Conservation (phyloP, 148 eudicot genomes). For the Tetragonia tetragonoides region DNA sequence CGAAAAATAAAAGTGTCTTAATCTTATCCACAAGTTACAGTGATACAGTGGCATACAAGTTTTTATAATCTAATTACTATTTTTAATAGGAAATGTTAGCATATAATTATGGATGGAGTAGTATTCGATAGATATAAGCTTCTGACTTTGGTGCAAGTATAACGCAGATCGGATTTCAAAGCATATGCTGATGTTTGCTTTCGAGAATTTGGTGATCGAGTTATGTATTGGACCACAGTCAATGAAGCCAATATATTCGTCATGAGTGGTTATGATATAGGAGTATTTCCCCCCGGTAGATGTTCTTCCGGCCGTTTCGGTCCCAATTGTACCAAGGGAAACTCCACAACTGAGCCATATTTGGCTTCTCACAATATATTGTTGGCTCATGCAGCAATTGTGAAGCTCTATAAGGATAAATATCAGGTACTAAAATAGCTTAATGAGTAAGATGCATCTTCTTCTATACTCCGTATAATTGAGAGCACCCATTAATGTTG, state of each 20-base stretch:
- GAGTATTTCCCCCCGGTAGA: slow-evolving; percentile 37
- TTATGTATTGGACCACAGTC: slow-evolving; percentile 55
- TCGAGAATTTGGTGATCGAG: slow-evolving; percentile 64
- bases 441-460: not conserved
- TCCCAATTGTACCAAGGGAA: slow-evolving; percentile 36
- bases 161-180: slow-evolving; percentile 56
- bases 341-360: slow-evolving; percentile 60
- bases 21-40: no score
- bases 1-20: no score
- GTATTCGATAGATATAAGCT: not conserved
- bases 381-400: slow-evolving; percentile 54
- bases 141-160: not conserved
- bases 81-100: no score
- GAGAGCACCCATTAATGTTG: no score
- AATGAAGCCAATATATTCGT: slow-evolving; percentile 55
- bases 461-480: not conserved
- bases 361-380: slow-evolving; percentile 52
- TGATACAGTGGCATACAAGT: no score
- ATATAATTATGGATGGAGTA: no score
- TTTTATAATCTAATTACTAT: no score
- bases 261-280: slow-evolving; percentile 34
- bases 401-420: slow-evolving; percentile 30
- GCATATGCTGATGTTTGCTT: slow-evolving; percentile 68
- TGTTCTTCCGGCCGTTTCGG: slow-evolving; percentile 42
- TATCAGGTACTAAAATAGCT: slow-evolving; percentile 37